These are phyloP conservation scores for Fomitopsis pinicola DNA, from an alignment of 1,284 basidiomycete species.

Conservation along the genomic window DNA sequence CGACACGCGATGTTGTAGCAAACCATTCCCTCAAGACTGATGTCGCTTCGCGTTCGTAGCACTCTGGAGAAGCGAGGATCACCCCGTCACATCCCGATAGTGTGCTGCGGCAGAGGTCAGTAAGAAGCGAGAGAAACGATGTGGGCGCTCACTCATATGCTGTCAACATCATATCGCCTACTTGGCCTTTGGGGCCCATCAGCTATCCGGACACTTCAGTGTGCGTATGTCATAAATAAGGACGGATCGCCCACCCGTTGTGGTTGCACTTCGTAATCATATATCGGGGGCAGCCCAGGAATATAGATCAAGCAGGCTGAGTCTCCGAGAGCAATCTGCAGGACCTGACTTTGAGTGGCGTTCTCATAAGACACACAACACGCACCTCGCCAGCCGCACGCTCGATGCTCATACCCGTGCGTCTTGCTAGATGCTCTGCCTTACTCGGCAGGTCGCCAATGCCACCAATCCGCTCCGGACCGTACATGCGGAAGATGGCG, in stretches of 20 bases:
- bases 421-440: neutral
- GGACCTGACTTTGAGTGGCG: neutral
- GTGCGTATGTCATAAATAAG: too few relatives aligned
- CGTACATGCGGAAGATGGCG: neutral
- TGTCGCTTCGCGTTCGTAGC: constrained; percentile 15
- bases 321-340: neutral
- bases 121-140: neutral
- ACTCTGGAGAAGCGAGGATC: constrained; percentile 9
- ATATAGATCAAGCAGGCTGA: neutral
- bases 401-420: neutral
- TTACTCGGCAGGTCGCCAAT: neutral
- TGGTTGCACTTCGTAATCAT: neutral
- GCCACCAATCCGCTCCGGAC: constrained; percentile 2
- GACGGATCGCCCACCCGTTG: neutral
- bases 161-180: neutral
- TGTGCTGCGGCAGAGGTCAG: too few relatives aligned
- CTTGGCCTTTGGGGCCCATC: neutral
- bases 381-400: constrained; percentile 5
- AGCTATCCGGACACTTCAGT: neutral
- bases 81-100: constrained; percentile 11
- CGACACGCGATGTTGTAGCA: constrained; percentile 7
- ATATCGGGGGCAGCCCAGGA: neutral
- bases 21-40: constrained; percentile 10
- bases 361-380: neutral
- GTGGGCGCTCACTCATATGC: constrained; percentile 9